Conservation (phyloP, 495 filamentous ascomycete genomes). For the Neurospora sp. region DNA sequence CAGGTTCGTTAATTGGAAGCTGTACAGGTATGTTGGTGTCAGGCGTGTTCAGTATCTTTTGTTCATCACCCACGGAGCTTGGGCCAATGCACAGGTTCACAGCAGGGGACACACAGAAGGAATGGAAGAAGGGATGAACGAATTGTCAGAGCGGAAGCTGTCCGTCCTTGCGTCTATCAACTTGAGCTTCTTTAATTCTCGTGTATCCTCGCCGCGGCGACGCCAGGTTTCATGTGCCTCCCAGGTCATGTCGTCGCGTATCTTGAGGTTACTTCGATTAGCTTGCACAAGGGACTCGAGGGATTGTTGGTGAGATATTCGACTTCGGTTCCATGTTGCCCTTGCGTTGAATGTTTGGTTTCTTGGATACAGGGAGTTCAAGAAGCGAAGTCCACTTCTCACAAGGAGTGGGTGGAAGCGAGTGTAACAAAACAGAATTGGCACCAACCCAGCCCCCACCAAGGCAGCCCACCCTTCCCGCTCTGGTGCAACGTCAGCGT, state of each 20-base stretch:
- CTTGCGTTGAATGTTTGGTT: background rate
- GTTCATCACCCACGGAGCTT: background rate
- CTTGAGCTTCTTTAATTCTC: background rate
- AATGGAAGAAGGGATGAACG: background rate
- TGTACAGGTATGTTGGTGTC: background rate
- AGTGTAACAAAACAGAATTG: background rate
- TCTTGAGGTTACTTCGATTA: background rate
- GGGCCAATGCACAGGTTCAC: background rate
- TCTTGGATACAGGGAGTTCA: background rate
- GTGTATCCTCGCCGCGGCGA: background rate
- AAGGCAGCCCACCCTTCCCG: background rate
- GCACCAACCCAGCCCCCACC: background rate
- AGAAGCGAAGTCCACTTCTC: background rate
- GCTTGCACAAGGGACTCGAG: background rate
- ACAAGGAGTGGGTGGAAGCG: background rate
- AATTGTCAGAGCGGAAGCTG: background rate
- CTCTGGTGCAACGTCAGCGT: background rate
- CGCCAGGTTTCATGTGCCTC: background rate
- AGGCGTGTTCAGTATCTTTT: background rate
- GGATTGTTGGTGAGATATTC: background rate
- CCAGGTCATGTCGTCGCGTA: background rate
- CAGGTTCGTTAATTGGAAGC: background rate
- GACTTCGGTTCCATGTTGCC: background rate
- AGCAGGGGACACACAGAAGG: background rate
- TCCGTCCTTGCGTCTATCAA: background rate